A percentile compares a stretch with the other conserved stretches of the same genome.
These are phyloP conservation scores for Puccinia triticina DNA, from an alignment of 1,284 basidiomycete genomes.

Conservation along the genomic window DNA sequence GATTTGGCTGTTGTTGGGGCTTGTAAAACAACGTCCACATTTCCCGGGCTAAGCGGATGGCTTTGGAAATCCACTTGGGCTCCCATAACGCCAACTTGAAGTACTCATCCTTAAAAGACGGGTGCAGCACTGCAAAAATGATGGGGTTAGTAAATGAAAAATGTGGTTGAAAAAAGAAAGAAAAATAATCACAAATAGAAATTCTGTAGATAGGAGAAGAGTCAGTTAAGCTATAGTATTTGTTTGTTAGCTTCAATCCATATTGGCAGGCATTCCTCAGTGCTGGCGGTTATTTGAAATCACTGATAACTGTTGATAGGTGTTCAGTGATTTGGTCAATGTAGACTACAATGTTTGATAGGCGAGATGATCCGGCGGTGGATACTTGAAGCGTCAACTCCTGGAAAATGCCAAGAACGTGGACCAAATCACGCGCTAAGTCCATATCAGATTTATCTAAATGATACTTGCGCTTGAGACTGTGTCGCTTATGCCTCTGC, in stretches of 20 bases:
- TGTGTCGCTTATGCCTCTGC: not conserved
- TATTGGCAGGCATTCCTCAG: no score
- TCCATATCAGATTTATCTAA: not conserved
- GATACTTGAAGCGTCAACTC: not conserved
- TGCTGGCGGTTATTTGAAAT: not conserved
- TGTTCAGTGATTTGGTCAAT: not conserved
- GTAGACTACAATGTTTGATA: not conserved
- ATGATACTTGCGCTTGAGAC: not conserved
- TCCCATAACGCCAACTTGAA: no score
- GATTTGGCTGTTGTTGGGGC: no score
- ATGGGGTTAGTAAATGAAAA: no score
- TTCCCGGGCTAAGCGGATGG: no score
- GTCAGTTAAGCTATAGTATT: not conserved
- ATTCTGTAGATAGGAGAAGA: not conserved
- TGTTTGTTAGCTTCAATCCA: not conserved
- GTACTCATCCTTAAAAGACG: no score
- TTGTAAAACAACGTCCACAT: no score
- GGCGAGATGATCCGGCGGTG: not conserved
- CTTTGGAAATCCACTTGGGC: no score
- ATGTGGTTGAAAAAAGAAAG: not conserved
- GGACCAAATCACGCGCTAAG: not conserved
- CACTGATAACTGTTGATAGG: not conserved
- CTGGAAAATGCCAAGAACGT: not conserved
- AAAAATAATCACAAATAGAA: not conserved
- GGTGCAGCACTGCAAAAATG: no score